Percentiles rank a stretch among this genome's conserved stretches.
Evolutionary conservation across 1,284 basidiomycete genomes (phyloP).

Genomic region (Clitocybe nebularis): DNA sequence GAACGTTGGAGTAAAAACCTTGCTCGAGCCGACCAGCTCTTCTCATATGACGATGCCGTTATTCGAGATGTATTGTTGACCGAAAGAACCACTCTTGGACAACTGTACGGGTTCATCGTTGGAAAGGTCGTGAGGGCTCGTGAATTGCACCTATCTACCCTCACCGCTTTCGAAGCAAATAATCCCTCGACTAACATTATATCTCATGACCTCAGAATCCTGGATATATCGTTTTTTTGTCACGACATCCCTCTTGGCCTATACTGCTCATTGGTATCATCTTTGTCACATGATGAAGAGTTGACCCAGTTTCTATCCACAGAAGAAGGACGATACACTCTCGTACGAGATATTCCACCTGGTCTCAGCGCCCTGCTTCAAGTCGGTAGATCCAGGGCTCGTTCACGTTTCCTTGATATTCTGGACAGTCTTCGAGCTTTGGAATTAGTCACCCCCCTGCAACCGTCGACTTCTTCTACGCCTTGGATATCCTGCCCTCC

Average conservation of each 20-base stretch:
- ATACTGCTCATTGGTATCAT: conserved; percentile 60
- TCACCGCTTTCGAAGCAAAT: conserved; percentile 43
- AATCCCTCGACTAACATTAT: conserved; percentile 41
- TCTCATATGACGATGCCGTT: conserved; percentile 45
- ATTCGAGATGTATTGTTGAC: conserved; percentile 59
- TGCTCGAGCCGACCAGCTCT: conserved; percentile 43
- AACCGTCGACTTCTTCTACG: conserved; percentile 34
- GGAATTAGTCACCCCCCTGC: conserved; percentile 52
- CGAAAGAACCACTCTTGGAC: conserved; percentile 61
- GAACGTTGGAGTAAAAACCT: conserved; percentile 42
- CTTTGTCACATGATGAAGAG: conserved; percentile 47
- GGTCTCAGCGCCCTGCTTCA: conserved; percentile 47
- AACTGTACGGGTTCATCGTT: conserved; percentile 65
- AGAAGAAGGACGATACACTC: conserved; percentile 41
- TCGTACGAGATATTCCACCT: conserved; percentile 47
- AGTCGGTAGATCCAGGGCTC: conserved; percentile 51
- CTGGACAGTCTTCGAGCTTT: conserved; percentile 54
- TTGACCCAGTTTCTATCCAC: conserved; percentile 44
- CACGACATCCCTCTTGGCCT: conserved; percentile 55
- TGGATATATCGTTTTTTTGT: conserved; percentile 53
- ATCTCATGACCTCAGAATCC: conserved; percentile 48
- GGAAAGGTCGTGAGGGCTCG: conserved; percentile 61
- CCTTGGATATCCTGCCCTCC: conserved; percentile 42
- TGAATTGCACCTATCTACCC: conserved; percentile 54
- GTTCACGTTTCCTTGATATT: conserved; percentile 55